Evolutionary conservation across 805 yeast species (phyloP), one percentile per base, ranked within the genome.

Genomic region (Candida fluviatilis): DNA sequence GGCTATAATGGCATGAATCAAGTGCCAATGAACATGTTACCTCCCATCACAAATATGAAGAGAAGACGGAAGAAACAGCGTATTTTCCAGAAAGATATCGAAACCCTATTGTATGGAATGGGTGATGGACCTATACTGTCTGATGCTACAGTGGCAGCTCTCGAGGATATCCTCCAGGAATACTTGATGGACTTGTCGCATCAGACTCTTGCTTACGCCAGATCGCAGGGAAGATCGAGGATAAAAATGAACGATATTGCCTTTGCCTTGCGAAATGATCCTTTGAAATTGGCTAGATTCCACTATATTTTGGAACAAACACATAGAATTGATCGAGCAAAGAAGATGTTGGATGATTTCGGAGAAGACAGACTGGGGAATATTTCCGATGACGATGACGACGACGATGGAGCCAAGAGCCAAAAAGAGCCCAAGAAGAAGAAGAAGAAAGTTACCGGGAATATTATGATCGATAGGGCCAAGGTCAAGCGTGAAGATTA

Each of bases 161-260:
- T 68, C 3, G 74, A 68, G 39, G 74, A 68, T 34, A 51, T 60
- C 13, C 49, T 68, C 12, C 56, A 54, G 32, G 71, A 66, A 40
- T 68, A 54, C 37, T 49, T 68, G 16, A 48, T 57, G 8, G 70
- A 66, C 37, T 43, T 64, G 11, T 62, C 63, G 17, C 60, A 56
- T 21, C 61, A 63, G 28, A 46, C 61, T 6, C 51, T 58, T 24
- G 48, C 45, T 26, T 66, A 50, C 41, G 68, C 74, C 7, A 48
- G 56, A 32, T 51, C 65, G 6, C 71, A 66, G 34, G 67, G 69
- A 18, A 49, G 73, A 27, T 45, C 58, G 18, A 43, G 73, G 38
- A 58, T 68, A 18, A 68, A 67, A 42, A 55, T 66, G 41, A 69
- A 67, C 40, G 74, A 68, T 47, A 54, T 68, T 38, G 69, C 66